Evolutionary conservation across 495 filamentous ascomycete species (phyloP), one percentile per base, ranked within the genome.

Genomic region (Articulospora tetracladia): DNA sequence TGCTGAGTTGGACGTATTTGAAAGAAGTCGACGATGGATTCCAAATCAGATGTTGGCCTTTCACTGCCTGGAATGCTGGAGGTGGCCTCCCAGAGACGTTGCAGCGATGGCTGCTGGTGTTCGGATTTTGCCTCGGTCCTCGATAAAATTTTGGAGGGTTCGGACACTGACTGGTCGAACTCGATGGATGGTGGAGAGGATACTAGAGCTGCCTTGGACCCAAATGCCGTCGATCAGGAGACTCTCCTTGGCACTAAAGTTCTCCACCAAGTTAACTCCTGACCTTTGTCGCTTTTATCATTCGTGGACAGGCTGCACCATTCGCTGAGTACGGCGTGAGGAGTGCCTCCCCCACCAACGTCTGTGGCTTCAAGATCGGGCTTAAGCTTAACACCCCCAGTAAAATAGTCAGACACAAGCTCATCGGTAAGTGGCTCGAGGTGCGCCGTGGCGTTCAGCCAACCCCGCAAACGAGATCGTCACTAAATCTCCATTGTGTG

Each of bases 201-300:
- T 48, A 25, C 23, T 8, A 25, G 25, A 17, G 22, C 25, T 25
- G 11, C 17, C 47, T 50, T 22, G 23, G 20, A 12, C 11, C 25
- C 4, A 27, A 10, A 25, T 50, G 20, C 47, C 23, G 55, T 49
- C 55, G 55, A 57, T 57, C 55, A 24, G 22, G 10, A 50, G 20
- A 50, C 25, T 10, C 44, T 34, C 15, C 30, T 19, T n/a, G n/a
- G n/a, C n/a, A n/a, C n/a, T 11, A 50, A 12, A 50, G 4, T n/a
- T 27, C 47, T 6, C 6, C 24, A 25, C 8, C 23, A 25, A 24
- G 25, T 39, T 39, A 25, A 24, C 55, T 48, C 41, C 23, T 57
- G 55, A 57, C 55, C 41, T 47, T 30, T 57, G 17, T 13, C 17
- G 8, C 7, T 23, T 2, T 22, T 36, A 2, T 57, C 12, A 57